A percentile compares a stretch with the other conserved stretches of the same genome.
Conservation (phyloP, 2,329 filamentous ascomycete genomes). For the Scedosporium minutisporum region DNA sequence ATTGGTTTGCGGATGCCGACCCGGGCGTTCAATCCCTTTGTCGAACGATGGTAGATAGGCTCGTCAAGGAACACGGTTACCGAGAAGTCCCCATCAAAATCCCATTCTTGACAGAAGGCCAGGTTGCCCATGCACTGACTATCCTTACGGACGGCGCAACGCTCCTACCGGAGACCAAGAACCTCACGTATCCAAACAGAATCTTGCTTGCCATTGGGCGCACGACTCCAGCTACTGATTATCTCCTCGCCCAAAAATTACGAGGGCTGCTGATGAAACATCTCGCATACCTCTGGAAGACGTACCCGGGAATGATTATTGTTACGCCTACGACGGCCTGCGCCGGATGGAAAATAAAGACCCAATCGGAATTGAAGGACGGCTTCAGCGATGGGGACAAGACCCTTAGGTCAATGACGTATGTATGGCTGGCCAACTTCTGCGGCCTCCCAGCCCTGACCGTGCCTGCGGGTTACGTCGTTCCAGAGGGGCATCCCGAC, state of each 20-base stretch:
- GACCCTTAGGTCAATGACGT: slow-evolving; percentile 37
- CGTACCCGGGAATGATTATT: slow-evolving; percentile 60
- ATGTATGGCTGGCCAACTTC: slow-evolving; percentile 42
- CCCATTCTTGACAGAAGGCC: slow-evolving; percentile 51
- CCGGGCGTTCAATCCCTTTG: slow-evolving; percentile 32
- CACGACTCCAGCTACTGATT: slow-evolving; percentile 54
- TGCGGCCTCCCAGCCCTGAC: slow-evolving; percentile 36
- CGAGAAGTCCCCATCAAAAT: slow-evolving; percentile 44
- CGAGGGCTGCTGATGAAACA: slow-evolving; percentile 62
- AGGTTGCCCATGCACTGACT: slow-evolving; percentile 64
- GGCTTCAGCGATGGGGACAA: slow-evolving; percentile 36
- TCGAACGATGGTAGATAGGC: slow-evolving; percentile 36
- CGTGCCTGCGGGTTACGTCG: slow-evolving; percentile 34
- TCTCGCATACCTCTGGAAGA: slow-evolving; percentile 54
- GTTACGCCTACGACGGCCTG: slow-evolving; percentile 56
- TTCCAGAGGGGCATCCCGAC: slow-evolving; percentile 21
- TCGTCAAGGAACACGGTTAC: slow-evolving; percentile 44
- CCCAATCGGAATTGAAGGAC: slow-evolving; percentile 23
- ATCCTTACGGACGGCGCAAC: slow-evolving; percentile 55
- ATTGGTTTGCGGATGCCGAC: slow-evolving; percentile 47
- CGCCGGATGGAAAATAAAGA: slow-evolving; percentile 33
- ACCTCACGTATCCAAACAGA: slow-evolving; percentile 52
- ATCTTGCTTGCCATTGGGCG: slow-evolving; percentile 56
- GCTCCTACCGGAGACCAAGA: slow-evolving; percentile 33
- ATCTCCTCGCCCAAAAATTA: slow-evolving; percentile 60